phyloP scores from a whole-genome alignment of 371 early-diverging fungal species.

The Mucor plumbeus region DNA sequence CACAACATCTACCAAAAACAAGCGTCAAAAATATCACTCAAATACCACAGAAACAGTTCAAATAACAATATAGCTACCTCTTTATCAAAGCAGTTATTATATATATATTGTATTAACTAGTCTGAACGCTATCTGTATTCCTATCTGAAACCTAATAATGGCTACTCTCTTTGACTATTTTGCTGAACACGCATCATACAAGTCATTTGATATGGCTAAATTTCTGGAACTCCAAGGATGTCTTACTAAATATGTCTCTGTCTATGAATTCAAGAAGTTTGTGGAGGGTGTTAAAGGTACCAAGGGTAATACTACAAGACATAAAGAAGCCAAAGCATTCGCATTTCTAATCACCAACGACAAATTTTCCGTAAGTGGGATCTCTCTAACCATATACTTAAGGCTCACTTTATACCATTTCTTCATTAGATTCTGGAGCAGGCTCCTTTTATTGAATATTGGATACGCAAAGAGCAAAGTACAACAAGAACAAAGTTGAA shows the following conservation, averaged over 20 bases:
- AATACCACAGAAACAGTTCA: too few species aligned
- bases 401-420: neutral
- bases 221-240: neutral
- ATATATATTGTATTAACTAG: too few species aligned
- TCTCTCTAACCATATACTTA: neutral
- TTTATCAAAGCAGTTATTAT: too few species aligned
- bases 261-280: too few species aligned
- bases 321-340: neutral
- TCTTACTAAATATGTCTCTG: neutral
- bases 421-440: neutral
- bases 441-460: neutral
- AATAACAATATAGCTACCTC: too few species aligned
- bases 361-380: neutral
- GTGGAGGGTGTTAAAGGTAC: too few species aligned
- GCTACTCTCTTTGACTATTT: neutral
- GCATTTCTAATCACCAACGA: neutral
- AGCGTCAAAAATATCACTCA: too few species aligned
- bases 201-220: neutral
- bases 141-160: too few species aligned
- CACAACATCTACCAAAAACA: too few species aligned
- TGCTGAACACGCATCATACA: neutral
- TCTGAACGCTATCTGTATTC: too few species aligned
- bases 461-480: neutral
- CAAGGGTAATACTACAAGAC: neutral
- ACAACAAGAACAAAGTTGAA: neutral